Base-by-base conservation (phyloP, 805 yeast species). In the Peterozyma xylosa region DNA sequence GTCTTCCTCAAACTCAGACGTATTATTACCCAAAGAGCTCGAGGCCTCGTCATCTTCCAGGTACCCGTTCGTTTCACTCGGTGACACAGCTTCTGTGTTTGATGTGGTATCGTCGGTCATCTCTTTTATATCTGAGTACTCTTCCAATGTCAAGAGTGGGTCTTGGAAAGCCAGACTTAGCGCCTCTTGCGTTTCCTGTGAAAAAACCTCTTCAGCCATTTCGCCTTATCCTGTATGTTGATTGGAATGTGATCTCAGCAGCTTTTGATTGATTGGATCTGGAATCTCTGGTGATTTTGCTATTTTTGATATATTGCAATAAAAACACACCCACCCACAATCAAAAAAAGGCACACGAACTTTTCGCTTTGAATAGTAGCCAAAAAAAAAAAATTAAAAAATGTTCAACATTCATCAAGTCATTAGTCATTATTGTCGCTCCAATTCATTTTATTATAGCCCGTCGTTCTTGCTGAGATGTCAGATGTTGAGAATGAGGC, bases 401-500 rank as follows among this genome's bases (percentile, higher is more conserved):
- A 17, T 2, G 17, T 37, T 37, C 30, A 18, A 37, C 39, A 37
- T 21, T 21, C 27, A 21, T 21, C 27, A 21, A 21, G 7, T 21
- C 4, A 21, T 21, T 21, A 21, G 27, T 21, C 27, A 21, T 4
- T 21, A 21, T 7, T 21, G 27, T 21, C n/a, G n/a, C n/a, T n/a
- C 27, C 27, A 5, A 21, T 7, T 21, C 27, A 21, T 7, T 7
- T 21, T 21, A 21, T 21, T 21, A 21, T 7, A 21, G 27, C 27
- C 7, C 27, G 7, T 21, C 7, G 4, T 21, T 21, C 27, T 21
- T 21, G 27, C 27, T 21, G 7, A 18, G 30, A 45, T 45, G 47
- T 41, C 47, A n/a, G 42, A 41, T 32, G 47, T 35, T 45, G 68
- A 65, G 41, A 67, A 66, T 37, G 82, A 75, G 53, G 75, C 80